Conservation (phyloP, 2,329 filamentous ascomycete genomes). For the Aureobasidium lini region DNA sequence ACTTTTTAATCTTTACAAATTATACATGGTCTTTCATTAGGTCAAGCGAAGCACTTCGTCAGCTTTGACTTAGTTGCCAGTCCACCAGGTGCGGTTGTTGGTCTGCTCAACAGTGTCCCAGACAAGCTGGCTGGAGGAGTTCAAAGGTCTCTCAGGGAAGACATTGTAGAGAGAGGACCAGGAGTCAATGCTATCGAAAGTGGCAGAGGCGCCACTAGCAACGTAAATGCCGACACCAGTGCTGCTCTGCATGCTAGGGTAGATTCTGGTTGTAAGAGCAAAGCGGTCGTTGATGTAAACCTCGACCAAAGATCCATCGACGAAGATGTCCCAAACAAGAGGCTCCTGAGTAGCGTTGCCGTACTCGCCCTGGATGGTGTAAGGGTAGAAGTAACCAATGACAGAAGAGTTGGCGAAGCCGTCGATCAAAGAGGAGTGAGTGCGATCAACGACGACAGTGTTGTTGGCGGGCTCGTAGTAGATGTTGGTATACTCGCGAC, state of each 20-base stretch:
- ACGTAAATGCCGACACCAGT: constrained; percentile 38
- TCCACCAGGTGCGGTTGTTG: constrained; percentile 41
- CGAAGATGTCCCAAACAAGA: constrained; percentile 37
- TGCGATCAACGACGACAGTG: constrained; percentile 40
- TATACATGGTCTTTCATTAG: neutral
- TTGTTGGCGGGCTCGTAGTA: constrained; percentile 39
- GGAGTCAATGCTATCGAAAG: constrained; percentile 29
- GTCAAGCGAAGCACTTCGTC: neutral
- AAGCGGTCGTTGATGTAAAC: constrained; percentile 40
- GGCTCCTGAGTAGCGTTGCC: constrained; percentile 27
- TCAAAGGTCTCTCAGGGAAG: constrained; percentile 31
- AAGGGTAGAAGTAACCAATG: constrained; percentile 40
- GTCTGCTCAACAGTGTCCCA: constrained; percentile 38
- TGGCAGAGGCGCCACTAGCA: constrained; percentile 27
- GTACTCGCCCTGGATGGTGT: constrained; percentile 26
- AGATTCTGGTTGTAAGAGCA: constrained; percentile 36
- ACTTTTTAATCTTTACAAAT: neutral
- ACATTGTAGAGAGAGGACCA: constrained; percentile 30
- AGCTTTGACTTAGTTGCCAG: constrained; percentile 28
- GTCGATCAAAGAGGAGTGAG: constrained; percentile 34
- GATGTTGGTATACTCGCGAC: constrained; percentile 38
- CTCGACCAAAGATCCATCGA: constrained; percentile 42
- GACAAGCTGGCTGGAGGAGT: constrained; percentile 33
- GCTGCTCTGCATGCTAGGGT: constrained; percentile 37
- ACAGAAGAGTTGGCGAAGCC: constrained; percentile 38